Evolutionary conservation across 805 yeast genomes (phyloP).

Genomic region (Nakazawaea peltata): DNA sequence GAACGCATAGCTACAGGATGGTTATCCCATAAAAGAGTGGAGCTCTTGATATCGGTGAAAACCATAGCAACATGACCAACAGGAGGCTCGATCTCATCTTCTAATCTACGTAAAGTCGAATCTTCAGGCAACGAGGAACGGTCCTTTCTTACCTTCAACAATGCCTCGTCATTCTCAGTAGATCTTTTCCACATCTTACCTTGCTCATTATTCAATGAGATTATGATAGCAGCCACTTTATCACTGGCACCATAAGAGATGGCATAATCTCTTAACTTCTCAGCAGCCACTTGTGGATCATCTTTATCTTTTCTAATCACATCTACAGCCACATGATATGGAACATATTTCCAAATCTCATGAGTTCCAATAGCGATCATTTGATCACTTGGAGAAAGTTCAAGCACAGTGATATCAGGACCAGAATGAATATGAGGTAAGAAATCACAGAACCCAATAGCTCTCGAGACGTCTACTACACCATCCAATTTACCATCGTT

Average conservation of each 20-base stretch:
- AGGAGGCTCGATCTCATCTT: slow-evolving; percentile 91
- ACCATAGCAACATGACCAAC: slow-evolving; percentile 92
- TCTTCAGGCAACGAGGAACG: slow-evolving; percentile 55
- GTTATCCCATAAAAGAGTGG: slow-evolving; percentile 90
- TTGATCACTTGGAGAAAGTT: slow-evolving; percentile 66
- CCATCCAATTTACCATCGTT: slow-evolving; percentile 84
- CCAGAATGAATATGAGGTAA: slow-evolving; percentile 86
- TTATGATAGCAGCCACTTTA: slow-evolving; percentile 72
- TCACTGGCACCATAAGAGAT: slow-evolving; percentile 83
- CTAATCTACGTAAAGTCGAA: slow-evolving; percentile 71
- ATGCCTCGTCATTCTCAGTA: slow-evolving; percentile 22
- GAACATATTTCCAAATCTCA: slow-evolving; percentile 78
- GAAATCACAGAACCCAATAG: slow-evolving; percentile 82
- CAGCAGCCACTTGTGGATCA: slow-evolving; percentile 88
- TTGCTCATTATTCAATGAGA: slow-evolving; percentile 54
- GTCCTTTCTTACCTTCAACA: slow-evolving; percentile 40
- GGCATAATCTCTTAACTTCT: slow-evolving; percentile 88
- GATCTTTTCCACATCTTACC: slow-evolving; percentile 20
- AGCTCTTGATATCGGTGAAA: slow-evolving; percentile 93
- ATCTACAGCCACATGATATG: slow-evolving; percentile 84
- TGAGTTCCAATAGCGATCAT: slow-evolving; percentile 78
- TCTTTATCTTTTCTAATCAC: slow-evolving; percentile 73
- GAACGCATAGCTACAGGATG: slow-evolving; percentile 93
- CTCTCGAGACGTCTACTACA: slow-evolving; percentile 74
- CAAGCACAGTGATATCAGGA: slow-evolving; percentile 64